Conservation (phyloP, 345 rosid genomes). For the Iberis pinnata region DNA sequence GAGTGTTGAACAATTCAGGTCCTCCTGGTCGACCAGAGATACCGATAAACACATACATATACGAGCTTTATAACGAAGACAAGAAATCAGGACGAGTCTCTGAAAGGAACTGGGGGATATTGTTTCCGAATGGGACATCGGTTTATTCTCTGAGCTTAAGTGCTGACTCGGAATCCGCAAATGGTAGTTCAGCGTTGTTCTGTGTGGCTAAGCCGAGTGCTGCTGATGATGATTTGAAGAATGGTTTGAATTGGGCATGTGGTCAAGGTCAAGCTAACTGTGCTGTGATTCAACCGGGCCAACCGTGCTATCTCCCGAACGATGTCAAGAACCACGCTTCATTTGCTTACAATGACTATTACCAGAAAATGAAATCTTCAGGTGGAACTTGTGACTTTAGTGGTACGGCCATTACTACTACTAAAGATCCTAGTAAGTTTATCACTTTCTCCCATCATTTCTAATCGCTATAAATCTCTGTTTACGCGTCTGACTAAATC, state of each 20-base stretch:
- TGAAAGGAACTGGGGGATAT: slow-evolving; percentile 83
- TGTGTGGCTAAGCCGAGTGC: slow-evolving; percentile 73
- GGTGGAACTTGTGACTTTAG: slow-evolving; percentile 90
- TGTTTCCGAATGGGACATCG: slow-evolving; percentile 64
- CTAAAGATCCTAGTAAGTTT: slow-evolving; percentile 73
- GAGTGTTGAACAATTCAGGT: slow-evolving; percentile 75
- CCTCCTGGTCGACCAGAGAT: slow-evolving; percentile 72
- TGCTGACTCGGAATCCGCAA: slow-evolving; percentile 28
- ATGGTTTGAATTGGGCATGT: slow-evolving; percentile 92
- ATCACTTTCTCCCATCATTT: background rate
- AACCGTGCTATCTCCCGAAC: slow-evolving; percentile 59
- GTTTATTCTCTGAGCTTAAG: slow-evolving; percentile 59
- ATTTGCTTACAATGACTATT: slow-evolving; percentile 83
- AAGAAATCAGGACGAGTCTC: slow-evolving; percentile 61
- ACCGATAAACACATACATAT: slow-evolving; percentile 70
- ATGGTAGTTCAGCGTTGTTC: slow-evolving; percentile 49
- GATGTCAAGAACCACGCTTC: slow-evolving; percentile 66
- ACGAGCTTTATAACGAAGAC: slow-evolving; percentile 90
- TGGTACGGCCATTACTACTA: slow-evolving; percentile 64
- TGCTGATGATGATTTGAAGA: slow-evolving; percentile 55
- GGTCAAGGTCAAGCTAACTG: slow-evolving; percentile 90
- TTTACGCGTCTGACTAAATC: background rate
- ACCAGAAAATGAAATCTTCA: slow-evolving; percentile 58
- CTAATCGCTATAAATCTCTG: background rate
- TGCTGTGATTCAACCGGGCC: slow-evolving; percentile 57